Percentiles rank a stretch among this genome's conserved stretches.
phyloP scores from a whole-genome alignment of 768 basidiomycete species.

The Thelephora ganbajun region DNA sequence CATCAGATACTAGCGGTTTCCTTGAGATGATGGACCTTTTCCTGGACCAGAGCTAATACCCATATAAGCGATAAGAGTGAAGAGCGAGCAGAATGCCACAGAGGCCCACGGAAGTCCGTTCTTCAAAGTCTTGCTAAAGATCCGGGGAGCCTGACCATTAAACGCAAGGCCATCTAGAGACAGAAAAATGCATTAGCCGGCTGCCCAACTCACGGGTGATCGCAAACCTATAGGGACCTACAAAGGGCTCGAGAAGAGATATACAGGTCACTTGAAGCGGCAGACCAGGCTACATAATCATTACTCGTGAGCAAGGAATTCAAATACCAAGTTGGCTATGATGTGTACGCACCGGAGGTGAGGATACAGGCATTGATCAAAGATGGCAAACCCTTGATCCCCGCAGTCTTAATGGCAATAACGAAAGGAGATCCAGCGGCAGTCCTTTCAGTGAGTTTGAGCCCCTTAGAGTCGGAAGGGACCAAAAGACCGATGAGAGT shows the following conservation, averaged over 20 bases:
- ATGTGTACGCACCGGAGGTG: constrained; percentile 7
- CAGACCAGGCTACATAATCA: constrained; percentile 22
- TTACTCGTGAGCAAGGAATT: background rate
- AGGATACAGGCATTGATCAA: constrained; percentile 18
- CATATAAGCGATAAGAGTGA: constrained; percentile 75
- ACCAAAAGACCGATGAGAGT: constrained; percentile 35
- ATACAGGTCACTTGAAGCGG: constrained; percentile 26
- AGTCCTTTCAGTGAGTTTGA: constrained; percentile 22
- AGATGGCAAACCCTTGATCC: constrained; percentile 43
- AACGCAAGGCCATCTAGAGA: constrained; percentile 62
- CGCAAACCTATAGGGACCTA: constrained; percentile 4
- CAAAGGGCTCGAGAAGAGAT: constrained; percentile 25
- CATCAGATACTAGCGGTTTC: background rate
- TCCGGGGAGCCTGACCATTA: constrained; percentile 66
- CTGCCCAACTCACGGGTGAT: background rate
- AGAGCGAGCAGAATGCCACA: constrained; percentile 52
- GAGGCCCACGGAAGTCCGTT: constrained; percentile 68
- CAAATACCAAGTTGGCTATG: background rate
- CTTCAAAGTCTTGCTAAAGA: constrained; percentile 58
- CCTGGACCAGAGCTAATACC: constrained; percentile 51
- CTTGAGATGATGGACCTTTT: constrained; percentile 17
- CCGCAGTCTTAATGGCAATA: constrained; percentile 39
- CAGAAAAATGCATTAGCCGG: background rate
- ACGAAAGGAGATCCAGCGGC: constrained; percentile 42
- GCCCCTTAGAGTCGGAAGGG: constrained; percentile 28